Base-by-base conservation (phyloP, 2,329 filamentous ascomycete species). In the Clonostachys solani region DNA sequence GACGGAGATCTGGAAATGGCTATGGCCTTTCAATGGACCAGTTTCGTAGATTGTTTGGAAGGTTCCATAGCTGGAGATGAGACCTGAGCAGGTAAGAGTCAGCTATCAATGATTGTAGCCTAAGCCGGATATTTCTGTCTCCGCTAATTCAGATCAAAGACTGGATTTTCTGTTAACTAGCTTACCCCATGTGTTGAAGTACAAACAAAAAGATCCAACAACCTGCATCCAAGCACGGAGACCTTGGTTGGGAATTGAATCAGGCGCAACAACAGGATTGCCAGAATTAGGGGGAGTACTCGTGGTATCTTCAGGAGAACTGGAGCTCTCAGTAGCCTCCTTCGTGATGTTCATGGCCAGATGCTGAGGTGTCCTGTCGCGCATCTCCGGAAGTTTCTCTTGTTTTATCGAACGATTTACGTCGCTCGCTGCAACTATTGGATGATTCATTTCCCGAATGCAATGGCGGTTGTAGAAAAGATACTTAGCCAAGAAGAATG, bases 131-230 rank as follows among this genome's bases (percentile, higher is more conserved):
- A 15, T 38, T 38, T 10, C 16, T 23, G 7, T 23, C 23, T 23
- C 23, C 23, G 23, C 23, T 3, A 23, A 23, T 23, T 23, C 23
- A 23, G 5, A 23, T 18, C 12, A 15, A n/a, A 38, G 15, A 38
- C 15, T 38, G 36, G 15, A 38, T 18, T n/a, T n/a, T 36, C n/a
- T n/a, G n/a, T 12, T n/a, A n/a, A 29, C 33, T 12, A 6, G 23
- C 36, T 13, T 40, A 40, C 34, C 34, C 69, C 69, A 72, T 4
- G 68, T 69, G 34, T 68, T 65, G 53, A 71, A 71, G 48, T 70
- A 65, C 19, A 68, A 61, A 5, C 69, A 59, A 49, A 67, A 69
- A 13, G 56, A 58, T 48, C 65, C 56, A 0, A 58, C 37, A 0
- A 60, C 52, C 50, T 45, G 56, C 45, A 58, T 61, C 48, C 48